phyloP scores from a whole-genome alignment of 2,329 filamentous ascomycete species.

The Fusarium algeriense region DNA sequence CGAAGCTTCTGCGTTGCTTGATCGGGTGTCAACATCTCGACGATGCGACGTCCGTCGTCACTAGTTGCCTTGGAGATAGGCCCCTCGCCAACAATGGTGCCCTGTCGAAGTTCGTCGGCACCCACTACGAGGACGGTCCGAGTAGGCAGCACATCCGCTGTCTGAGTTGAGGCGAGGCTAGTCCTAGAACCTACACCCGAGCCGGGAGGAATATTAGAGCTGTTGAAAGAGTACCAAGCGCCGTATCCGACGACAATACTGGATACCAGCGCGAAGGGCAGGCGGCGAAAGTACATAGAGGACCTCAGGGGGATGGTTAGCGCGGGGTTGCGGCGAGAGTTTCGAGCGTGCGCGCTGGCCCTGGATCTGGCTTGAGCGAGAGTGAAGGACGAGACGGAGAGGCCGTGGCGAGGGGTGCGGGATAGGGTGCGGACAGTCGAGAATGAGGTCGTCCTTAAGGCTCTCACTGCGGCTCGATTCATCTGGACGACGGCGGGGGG shows the following conservation, averaged over 20 bases:
- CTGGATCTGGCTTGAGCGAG: constrained; percentile 69
- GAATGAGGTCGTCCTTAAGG: constrained; percentile 76
- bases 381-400: constrained; percentile 63
- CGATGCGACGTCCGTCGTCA: constrained; percentile 83
- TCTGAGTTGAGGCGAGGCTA: constrained; percentile 58
- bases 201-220: constrained; percentile 50
- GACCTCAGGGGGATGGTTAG: constrained; percentile 66
- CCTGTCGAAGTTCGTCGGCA: constrained; percentile 89
- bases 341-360: constrained; percentile 57
- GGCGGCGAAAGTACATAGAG: constrained; percentile 81
- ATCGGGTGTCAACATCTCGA: constrained; percentile 97
- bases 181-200: constrained; percentile 52
- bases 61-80: constrained; percentile 90
- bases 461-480: constrained; percentile 79
- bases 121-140: constrained; percentile 87
- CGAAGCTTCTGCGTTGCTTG: constrained; percentile 92
- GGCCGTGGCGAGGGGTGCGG: constrained; percentile 60
- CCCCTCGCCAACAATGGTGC: constrained; percentile 84
- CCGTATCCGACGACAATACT: constrained; percentile 78
- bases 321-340: constrained; percentile 50
- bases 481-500: constrained; percentile 61
- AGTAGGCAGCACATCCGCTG: constrained; percentile 60
- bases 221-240: constrained; percentile 79
- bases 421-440: constrained; percentile 69
- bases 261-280: constrained; percentile 75